phyloP scores from a whole-genome alignment of 768 basidiomycete genomes.

The Tricholomella constricta region DNA sequence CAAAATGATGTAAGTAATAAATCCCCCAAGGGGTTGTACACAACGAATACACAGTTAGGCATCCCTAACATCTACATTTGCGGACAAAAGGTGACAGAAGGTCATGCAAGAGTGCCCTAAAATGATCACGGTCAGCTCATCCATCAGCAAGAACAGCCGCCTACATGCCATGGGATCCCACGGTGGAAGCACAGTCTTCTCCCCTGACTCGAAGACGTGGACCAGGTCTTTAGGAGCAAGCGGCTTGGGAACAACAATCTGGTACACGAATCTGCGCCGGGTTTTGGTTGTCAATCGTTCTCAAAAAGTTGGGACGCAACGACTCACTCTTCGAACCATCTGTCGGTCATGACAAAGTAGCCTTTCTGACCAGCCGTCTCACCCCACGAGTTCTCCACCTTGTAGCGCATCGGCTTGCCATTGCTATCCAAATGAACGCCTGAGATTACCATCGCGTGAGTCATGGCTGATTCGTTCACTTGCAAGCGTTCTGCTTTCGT shows the following conservation, averaged over 20 bases:
- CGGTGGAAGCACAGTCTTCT: slow-evolving; percentile 70
- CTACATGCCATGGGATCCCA: slow-evolving; percentile 88
- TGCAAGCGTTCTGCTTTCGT: slow-evolving; percentile 85
- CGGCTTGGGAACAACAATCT: slow-evolving; percentile 84
- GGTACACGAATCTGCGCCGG: slow-evolving; percentile 75
- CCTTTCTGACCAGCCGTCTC: slow-evolving; percentile 76
- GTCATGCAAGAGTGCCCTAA: slow-evolving; percentile 24
- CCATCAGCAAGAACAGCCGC: neutral
- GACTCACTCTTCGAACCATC: slow-evolving; percentile 89
- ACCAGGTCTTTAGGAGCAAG: slow-evolving; percentile 82
- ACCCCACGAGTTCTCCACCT: slow-evolving; percentile 97
- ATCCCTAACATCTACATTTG: too few relatives aligned
- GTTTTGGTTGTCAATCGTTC: neutral
- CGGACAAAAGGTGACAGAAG: neutral
- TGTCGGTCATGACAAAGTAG: slow-evolving; percentile 89
- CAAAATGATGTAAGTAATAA: neutral
- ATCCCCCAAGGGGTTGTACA: too few relatives aligned
- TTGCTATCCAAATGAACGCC: slow-evolving; percentile 81
- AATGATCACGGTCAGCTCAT: neutral
- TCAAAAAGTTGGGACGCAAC: neutral
- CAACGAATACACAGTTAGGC: too few relatives aligned
- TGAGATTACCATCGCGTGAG: slow-evolving; percentile 94
- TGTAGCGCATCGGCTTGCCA: slow-evolving; percentile 85
- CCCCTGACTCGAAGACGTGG: slow-evolving; percentile 71
- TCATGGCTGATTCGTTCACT: slow-evolving; percentile 87